Base-by-base conservation (phyloP, 2,329 filamentous ascomycete species). In the Trichoderma polysporum region DNA sequence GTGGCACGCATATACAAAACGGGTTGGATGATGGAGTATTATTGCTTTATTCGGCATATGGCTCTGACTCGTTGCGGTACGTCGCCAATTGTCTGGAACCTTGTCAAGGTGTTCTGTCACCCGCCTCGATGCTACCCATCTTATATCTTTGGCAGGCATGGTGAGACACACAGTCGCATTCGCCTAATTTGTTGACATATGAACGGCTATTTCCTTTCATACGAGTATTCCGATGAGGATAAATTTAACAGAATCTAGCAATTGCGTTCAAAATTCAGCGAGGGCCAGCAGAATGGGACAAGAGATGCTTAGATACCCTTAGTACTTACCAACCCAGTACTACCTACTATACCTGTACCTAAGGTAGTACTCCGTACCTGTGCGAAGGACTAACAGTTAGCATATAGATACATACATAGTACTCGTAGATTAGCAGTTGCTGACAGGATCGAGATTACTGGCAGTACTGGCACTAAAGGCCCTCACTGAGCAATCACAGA, bases 11-110 rank as follows among this genome's bases (percentile, higher is more conserved):
- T 60, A 29, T 60, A 60, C 57, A 33, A 49, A 60, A 49, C 12
- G 41, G 57, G 35, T n/a, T 49, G 57, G 29, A 31, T 33, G 57
- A 60, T 59, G 57, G 41, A 35, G 57, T 17, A 35, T 33, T 25
- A 35, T 47, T 47, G 57, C 57, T 60, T 60, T 29, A 60, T 60
- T 60, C n/a, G 57, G 57, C 29, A 22, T 41, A 22, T 31, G 29
- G 56, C 19, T 45, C 27, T 31, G 39, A 45, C 25, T n/a, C 25
- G 49, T 15, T 45, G 41, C 41, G 5, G 41, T 45, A 45, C 41
- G n/a, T 8, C n/a, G n/a, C 12, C 19, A 19, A 45, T 9, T 12
- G 41, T n/a, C n/a, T n/a, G n/a, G n/a, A 45, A 22, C n/a, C 19
- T 45, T 13, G 12, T 22, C 22, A 50, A 22, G 22, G 22, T 19